Conservation (phyloP, 2,329 filamentous ascomycete species). For the Cladosporium velox region DNA sequence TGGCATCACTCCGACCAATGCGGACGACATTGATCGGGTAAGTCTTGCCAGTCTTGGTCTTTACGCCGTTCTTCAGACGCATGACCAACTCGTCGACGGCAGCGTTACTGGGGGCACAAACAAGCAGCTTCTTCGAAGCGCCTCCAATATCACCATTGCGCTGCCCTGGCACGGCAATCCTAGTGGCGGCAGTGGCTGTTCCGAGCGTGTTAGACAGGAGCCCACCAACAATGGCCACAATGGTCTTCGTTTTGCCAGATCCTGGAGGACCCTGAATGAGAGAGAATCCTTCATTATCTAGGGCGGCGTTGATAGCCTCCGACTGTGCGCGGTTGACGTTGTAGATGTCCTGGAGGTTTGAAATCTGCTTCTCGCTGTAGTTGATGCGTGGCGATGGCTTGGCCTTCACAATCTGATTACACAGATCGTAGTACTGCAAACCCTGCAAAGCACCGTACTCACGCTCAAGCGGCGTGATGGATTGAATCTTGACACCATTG, state of each 20-base stretch:
- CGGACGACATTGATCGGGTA: slow-evolving; percentile 85
- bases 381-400: slow-evolving; percentile 85
- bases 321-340: slow-evolving; percentile 86
- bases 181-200: slow-evolving; percentile 28
- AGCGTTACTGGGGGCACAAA: slow-evolving; percentile 98
- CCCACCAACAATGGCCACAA: slow-evolving; percentile 91
- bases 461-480: slow-evolving; percentile 90
- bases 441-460: slow-evolving; percentile 92
- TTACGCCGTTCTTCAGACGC: slow-evolving; percentile 84
- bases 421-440: slow-evolving; percentile 92
- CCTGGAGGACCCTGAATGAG: slow-evolving; percentile 93
- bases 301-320: slow-evolving; percentile 84
- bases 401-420: slow-evolving; percentile 85
- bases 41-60: slow-evolving; percentile 69
- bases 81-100: slow-evolving; percentile 95
- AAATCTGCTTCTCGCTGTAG: slow-evolving; percentile 73
- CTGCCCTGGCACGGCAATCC: slow-evolving; percentile 40
- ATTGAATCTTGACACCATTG: slow-evolving; percentile 80
- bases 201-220: slow-evolving; percentile 66
- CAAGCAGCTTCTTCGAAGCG: slow-evolving; percentile 78
- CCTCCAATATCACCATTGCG: slow-evolving; percentile 26
- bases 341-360: slow-evolving; percentile 72
- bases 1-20: slow-evolving; percentile 85
- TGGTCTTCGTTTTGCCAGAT: slow-evolving; percentile 98
- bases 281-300: slow-evolving; percentile 96